Base-by-base conservation (phyloP, 306 rosid genomes). In the Urtica urens region DNA sequence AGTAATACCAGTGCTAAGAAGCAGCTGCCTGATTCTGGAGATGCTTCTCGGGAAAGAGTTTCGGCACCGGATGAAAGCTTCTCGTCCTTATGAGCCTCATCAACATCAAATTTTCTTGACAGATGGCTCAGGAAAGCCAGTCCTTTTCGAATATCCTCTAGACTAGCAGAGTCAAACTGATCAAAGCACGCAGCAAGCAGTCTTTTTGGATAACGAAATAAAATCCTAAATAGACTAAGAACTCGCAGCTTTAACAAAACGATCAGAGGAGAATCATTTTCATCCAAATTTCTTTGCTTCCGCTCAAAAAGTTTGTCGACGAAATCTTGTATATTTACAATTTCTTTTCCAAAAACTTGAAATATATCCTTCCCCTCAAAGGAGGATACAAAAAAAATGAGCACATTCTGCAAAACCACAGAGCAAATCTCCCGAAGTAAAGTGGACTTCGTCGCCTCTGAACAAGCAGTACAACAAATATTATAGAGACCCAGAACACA, bases 151-250 rank as follows among this genome's bases (percentile, higher is more conserved):
- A 70, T 55, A 62, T 65, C 85, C 55, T 84, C 92, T 12, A 69
- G 59, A 52, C 73, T 45, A 58, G 67, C n/a, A 44, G 77, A 55
- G 53, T 58, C 69, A 47, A 81, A 61, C 54, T 76, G 72, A 47
- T 90, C 94, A 57, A 84, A 77, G 72, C 84, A 84, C 55, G 94
- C 93, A 10, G 94, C 78, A 62, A 86, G 79, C 68, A 77, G 66
- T 59, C 62, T 63, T 75, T 81, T 85, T 43, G 95, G 79, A 62
- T 68, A 74, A 57, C 72, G 72, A 67, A 81, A 84, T 53, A 84
- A 77, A 55, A 90, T 61, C 77, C 76, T 12, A 50, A 84, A 76
- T 45, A 90, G 46, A 71, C 87, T 68, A 56, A 90, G 61, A 10
- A 41, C 74, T 18, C 66, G 69, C 34, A 75, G 64, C 69, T 73